Base-by-base conservation (phyloP, 768 basidiomycete genomes). In the Phaeotremella skinneri region DNA sequence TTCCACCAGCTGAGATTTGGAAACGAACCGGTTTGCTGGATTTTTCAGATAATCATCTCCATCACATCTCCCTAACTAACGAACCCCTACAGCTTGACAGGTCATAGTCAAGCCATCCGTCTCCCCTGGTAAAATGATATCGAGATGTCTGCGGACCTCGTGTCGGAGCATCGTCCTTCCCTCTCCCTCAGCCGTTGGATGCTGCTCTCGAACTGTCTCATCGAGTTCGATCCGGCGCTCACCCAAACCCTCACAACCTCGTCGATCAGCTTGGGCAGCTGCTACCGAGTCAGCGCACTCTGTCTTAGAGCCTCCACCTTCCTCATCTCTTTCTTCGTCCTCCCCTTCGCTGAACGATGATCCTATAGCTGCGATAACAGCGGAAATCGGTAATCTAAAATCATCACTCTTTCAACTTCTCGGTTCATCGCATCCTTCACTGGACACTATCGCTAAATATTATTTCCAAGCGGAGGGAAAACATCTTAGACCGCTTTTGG, bases 371-470 rank as follows among this genome's bases (percentile, higher is more conserved):
- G 67, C 67, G 42, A 83, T 96, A 59, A 83, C 84, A 41, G 78
- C 85, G 16, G 89, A 98, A 73, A 83, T 98, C 31, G 74, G 81
- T 25, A 80, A 82, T 55, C 80, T 99, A 41, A 85, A 87, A 57
- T 81, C 83, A 20, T 86, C 84, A 50, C 81, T 98, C 43, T 81
- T 91, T 59, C 79, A 81, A 59, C 82, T 98, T 39, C 82, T 98
- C 5, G 92, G 91, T 20, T 87, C 89, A 2, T 88, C 91, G 6
- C 90, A 97, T 76, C 89, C 94, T 0, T 84, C 85, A 2, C 85
- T 98, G 52, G 85, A 87, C 59, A 85, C 89, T 52, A 86, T 96
- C 54, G 92, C 94, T 2, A 84, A 89, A 64, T 92, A 90, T 78
- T 97, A 96, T 80, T 97, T 97, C 75, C 79, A 87, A 49, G 89